phyloP scores from a whole-genome alignment of 176 grass and related monocot genomes.

The Coix lacrymajobi region DNA sequence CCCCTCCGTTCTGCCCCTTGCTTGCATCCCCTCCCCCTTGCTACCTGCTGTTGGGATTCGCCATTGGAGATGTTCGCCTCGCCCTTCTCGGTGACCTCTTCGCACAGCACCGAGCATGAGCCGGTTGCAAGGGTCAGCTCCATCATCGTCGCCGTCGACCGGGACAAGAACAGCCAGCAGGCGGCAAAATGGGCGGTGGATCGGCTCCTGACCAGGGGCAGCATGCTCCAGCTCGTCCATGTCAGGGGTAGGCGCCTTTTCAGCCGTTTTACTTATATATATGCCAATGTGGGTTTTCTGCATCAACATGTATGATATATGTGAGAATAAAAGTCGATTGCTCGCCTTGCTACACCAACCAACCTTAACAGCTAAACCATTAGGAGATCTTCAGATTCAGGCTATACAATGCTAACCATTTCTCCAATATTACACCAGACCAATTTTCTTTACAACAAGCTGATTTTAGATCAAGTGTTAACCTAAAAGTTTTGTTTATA shows the following conservation, averaged over 20 bases:
- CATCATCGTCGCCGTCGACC: slow-evolving; percentile 59
- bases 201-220: slow-evolving; percentile 47
- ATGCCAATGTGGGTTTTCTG: background rate
- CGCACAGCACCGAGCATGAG: slow-evolving; percentile 18
- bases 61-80: slow-evolving; percentile 41
- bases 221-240: slow-evolving; percentile 57
- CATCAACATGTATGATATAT: background rate
- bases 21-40: background rate
- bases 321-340: background rate
- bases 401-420: background rate
- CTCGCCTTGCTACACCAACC: background rate
- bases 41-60: background rate
- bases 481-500: background rate
- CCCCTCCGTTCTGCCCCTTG: background rate
- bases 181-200: slow-evolving; percentile 84
- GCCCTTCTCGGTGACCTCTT: slow-evolving; percentile 27
- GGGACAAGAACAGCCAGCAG: slow-evolving; percentile 82
- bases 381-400: background rate
- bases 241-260: slow-evolving; percentile 50
- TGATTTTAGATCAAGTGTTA: background rate
- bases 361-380: background rate
- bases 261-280: background rate
- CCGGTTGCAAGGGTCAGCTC: background rate
- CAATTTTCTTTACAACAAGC: background rate
- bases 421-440: background rate